Percentiles rank a stretch among this genome's conserved stretches.
These are phyloP conservation scores for Candida cerambycidarum DNA, from an alignment of 805 yeast species.

Conservation along the genomic window DNA sequence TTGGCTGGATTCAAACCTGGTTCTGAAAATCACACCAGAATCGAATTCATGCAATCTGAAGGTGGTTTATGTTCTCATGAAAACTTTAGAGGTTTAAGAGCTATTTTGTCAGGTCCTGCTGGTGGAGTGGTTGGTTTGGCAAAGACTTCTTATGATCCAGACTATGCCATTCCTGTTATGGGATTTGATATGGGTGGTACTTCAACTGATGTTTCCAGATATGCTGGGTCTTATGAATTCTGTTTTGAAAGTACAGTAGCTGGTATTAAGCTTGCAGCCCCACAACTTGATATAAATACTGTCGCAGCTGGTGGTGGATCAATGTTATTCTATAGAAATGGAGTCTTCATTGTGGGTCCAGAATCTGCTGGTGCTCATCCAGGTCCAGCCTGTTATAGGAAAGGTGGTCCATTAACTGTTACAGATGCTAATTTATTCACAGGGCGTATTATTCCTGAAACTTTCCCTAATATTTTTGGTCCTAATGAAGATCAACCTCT, in stretches of 20 bases:
- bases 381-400: conserved; percentile 85
- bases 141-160: conserved; percentile 23
- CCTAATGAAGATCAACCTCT: conserved; percentile 72
- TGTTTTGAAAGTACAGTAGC: conserved; percentile 84
- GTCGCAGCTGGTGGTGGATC: conserved; percentile 45
- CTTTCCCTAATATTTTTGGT: conserved; percentile 81
- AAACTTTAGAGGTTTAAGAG: conserved; percentile 20
- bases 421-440: conserved; percentile 80
- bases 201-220: conserved; percentile 81
- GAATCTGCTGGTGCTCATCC: conserved; percentile 88
- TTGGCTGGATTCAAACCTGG: conserved; percentile 61
- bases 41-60: conserved; percentile 24
- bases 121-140: conserved; percentile 25
- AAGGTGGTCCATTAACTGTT: conserved; percentile 79
- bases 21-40: conserved; percentile 23
- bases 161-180: conserved; percentile 60
- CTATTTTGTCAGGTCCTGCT: conserved; percentile 24
- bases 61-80: conserved; percentile 22
- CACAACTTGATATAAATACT: conserved; percentile 60
- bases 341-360: conserved; percentile 73
- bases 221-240: conserved; percentile 67
- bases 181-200: conserved; percentile 95
- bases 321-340: conserved; percentile 28
- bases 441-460: conserved; percentile 71
- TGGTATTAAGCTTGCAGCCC: conserved; percentile 79